phyloP scores from a whole-genome alignment of 163 green algal species.

The Smithsoniella earleae region DNA sequence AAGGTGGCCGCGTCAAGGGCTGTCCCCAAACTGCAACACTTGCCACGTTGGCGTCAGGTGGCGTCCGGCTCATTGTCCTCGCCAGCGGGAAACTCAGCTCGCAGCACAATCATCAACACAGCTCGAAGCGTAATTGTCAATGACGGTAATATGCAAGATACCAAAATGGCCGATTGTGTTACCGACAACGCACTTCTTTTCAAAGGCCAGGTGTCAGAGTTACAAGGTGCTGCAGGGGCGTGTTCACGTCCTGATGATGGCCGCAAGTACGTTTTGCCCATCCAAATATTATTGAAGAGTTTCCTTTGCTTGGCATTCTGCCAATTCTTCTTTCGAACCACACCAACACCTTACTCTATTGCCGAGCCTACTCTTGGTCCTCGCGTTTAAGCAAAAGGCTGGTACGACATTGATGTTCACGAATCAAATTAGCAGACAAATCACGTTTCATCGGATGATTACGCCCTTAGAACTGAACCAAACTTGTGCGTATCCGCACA shows the following conservation, averaged over 20 bases:
- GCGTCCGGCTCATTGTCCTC: neutral
- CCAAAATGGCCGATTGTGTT: neutral
- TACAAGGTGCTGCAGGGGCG: neutral
- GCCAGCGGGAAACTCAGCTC: neutral
- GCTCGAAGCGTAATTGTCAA: conserved; percentile 2
- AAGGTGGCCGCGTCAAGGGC: neutral
- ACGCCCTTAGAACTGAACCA: too few relatives aligned
- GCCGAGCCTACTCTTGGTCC: neutral
- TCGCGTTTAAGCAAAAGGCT: neutral
- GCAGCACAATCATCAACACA: neutral
- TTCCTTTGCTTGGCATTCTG: too few relatives aligned
- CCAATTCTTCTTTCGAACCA: too few relatives aligned
- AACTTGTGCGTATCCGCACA: too few relatives aligned
- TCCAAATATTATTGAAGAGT: too few relatives aligned
- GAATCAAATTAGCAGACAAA: neutral
- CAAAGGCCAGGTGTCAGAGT: too few relatives aligned
- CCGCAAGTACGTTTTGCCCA: neutral
- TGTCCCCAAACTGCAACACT: conserved; percentile 8
- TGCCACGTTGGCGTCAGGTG: neutral
- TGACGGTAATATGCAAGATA: neutral
- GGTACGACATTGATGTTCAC: neutral
- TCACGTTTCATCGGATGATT: too few relatives aligned
- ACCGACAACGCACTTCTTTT: too few relatives aligned
- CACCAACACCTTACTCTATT: too few relatives aligned
- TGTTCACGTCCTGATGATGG: neutral